Percentiles rank a stretch among this genome's conserved stretches.
These are phyloP conservation scores for Apostasia ramifera DNA, from an alignment of 106 monocot species.

Conservation along the genomic window DNA sequence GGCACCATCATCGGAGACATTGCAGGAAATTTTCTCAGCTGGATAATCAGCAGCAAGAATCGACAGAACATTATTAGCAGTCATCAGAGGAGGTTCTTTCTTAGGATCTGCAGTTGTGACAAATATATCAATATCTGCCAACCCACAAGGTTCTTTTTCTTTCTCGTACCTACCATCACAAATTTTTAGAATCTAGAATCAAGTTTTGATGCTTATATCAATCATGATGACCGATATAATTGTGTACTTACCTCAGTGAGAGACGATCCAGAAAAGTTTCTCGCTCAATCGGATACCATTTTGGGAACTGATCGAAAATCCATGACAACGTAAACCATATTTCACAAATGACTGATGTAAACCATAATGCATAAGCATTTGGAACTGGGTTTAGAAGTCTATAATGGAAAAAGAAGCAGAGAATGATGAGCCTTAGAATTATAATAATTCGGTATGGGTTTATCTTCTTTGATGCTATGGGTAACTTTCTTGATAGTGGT, in stretches of 20 bases:
- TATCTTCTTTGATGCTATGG: slow-evolving; percentile 53
- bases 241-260: slow-evolving; percentile 36
- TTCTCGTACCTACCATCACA: slow-evolving; percentile 15
- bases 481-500: slow-evolving; percentile 54
- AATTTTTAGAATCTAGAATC: too few species aligned
- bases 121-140: slow-evolving; percentile 19
- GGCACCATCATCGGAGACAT: slow-evolving; percentile 31
- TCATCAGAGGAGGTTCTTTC: slow-evolving; percentile 20
- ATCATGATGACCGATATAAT: background rate
- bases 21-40: slow-evolving; percentile 20
- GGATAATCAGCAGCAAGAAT: slow-evolving; percentile 25
- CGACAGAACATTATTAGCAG: slow-evolving; percentile 21
- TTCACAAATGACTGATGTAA: slow-evolving; percentile 73
- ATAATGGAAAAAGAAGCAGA: slow-evolving; percentile 71
- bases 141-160: slow-evolving; percentile 15
- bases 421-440: slow-evolving; percentile 43
- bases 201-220: too few species aligned
- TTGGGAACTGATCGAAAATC: slow-evolving; percentile 77
- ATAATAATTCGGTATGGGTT: slow-evolving; percentile 62
- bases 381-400: slow-evolving; percentile 46
- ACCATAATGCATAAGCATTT: slow-evolving; percentile 59
- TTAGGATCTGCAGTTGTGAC: slow-evolving; percentile 18
- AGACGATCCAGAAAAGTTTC: slow-evolving; percentile 73
- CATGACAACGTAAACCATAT: slow-evolving; percentile 66
- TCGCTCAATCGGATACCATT: slow-evolving; percentile 63